phyloP scores from a whole-genome alignment of 2,329 filamentous ascomycete species.

The Onygenales sp. region DNA sequence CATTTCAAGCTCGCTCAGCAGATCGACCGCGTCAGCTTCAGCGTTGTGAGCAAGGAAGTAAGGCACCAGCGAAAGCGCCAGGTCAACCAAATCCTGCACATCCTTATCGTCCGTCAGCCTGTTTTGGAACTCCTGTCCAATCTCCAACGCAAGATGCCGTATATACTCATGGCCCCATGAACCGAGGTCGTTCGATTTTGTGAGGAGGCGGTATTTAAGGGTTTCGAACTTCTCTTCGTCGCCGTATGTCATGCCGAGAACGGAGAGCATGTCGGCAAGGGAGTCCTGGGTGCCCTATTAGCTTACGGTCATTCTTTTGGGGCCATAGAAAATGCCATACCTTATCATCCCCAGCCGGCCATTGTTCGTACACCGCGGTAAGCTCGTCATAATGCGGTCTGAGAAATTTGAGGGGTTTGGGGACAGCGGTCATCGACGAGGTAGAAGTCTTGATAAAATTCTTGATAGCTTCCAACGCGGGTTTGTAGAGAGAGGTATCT shows the following conservation, averaged over 20 bases:
- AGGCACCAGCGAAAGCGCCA: slow-evolving; percentile 76
- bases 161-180: slow-evolving; percentile 99
- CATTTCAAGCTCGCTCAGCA: slow-evolving; percentile 95
- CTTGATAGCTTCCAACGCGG: slow-evolving; percentile 92
- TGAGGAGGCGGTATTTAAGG: slow-evolving; percentile 85
- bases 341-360: slow-evolving; percentile 77
- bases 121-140: slow-evolving; percentile 87
- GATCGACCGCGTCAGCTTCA: slow-evolving; percentile 92
- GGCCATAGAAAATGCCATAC: slow-evolving; percentile 35
- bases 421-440: slow-evolving; percentile 97
- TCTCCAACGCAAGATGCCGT: slow-evolving; percentile 87
- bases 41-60: slow-evolving; percentile 96
- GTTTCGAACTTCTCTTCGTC: slow-evolving; percentile 95
- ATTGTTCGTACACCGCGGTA: slow-evolving; percentile 78
- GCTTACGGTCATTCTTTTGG: background rate
- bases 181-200: slow-evolving; percentile 82
- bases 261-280: slow-evolving; percentile 89
- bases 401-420: slow-evolving; percentile 96
- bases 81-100: slow-evolving; percentile 72
- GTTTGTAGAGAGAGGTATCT: slow-evolving; percentile 78
- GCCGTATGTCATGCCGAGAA: slow-evolving; percentile 97
- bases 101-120: slow-evolving; percentile 77
- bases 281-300: slow-evolving; percentile 43
- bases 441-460: slow-evolving; percentile 98
- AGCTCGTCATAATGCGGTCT: slow-evolving; percentile 91